Conservation (phyloP, 2,329 filamentous ascomycete species). For the Alternaria consortialis region DNA sequence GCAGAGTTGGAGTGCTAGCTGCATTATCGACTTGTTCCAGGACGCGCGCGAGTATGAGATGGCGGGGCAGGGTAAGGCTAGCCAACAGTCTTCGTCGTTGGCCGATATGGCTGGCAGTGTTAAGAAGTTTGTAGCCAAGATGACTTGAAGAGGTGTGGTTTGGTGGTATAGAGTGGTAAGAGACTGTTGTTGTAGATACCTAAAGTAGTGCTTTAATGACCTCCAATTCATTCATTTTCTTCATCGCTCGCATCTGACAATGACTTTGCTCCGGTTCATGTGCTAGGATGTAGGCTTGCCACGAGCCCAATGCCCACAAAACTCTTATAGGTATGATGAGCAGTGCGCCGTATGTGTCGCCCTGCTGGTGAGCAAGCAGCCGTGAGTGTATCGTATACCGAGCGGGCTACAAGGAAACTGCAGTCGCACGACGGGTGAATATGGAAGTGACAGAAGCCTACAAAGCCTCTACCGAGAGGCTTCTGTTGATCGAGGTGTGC, state of each 20-base stretch:
- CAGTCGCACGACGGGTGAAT: background rate
- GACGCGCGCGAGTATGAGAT: constrained; percentile 67
- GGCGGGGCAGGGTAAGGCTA: background rate
- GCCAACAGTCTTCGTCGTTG: background rate
- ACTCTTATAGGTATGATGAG: background rate
- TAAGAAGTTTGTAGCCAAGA: background rate
- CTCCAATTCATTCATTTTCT: background rate
- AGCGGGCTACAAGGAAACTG: background rate
- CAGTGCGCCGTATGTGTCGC: background rate
- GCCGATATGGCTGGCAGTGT: constrained; percentile 1
- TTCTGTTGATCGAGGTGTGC: background rate
- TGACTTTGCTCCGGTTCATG: background rate
- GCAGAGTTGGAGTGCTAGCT: constrained; percentile 95
- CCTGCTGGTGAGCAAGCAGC: background rate
- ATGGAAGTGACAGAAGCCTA: background rate
- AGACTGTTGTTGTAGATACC: constrained; percentile 5
- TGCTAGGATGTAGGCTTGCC: background rate
- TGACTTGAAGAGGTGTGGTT: background rate
- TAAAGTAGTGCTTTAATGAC: background rate
- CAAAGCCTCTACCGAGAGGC: background rate
- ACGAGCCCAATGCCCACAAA: background rate
- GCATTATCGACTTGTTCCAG: constrained; percentile 94
- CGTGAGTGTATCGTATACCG: background rate
- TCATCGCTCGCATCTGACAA: background rate
- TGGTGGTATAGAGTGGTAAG: background rate